Conservation (phyloP, 148 eudicot species). For the Linanthus parryae region DNA sequence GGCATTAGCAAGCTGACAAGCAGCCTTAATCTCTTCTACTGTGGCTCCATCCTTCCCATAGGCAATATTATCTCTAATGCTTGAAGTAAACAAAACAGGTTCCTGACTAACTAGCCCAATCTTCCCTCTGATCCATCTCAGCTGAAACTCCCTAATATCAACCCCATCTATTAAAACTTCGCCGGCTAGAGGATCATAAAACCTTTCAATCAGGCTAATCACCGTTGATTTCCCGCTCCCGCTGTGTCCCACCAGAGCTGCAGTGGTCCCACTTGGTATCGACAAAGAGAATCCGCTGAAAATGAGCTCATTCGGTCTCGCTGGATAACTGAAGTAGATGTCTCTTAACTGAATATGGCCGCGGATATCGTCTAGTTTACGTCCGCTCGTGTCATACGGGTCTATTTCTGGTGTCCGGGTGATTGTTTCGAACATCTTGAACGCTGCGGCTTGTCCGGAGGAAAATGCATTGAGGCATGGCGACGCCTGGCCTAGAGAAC, state of each 20-base stretch:
- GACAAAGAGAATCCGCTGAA: slow-evolving; percentile 23
- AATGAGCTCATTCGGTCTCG: slow-evolving; percentile 24
- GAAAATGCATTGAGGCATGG: slow-evolving; percentile 31
- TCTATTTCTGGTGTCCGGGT: slow-evolving; percentile 23
- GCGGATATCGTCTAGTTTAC: slow-evolving; percentile 16
- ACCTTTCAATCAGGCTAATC: slow-evolving; percentile 30
- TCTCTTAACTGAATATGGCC: slow-evolving; percentile 29
- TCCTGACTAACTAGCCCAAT: slow-evolving; percentile 37
- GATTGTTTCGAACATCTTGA: slow-evolving; percentile 31
- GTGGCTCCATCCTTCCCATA: slow-evolving; percentile 32
- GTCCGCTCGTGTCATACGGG: slow-evolving; percentile 15
- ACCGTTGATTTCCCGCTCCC: slow-evolving; percentile 43
- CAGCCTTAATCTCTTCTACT: slow-evolving; percentile 21
- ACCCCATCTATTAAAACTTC: slow-evolving; percentile 31
- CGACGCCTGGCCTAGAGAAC: slow-evolving; percentile 33
- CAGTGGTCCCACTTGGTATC: slow-evolving; percentile 28
- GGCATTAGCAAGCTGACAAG: slow-evolving; percentile 29
- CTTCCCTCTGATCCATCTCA: slow-evolving; percentile 26
- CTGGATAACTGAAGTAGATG: slow-evolving; percentile 29
- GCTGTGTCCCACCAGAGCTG: slow-evolving; percentile 37
- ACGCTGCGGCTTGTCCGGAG: slow-evolving; percentile 32
- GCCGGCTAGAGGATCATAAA: slow-evolving; percentile 34
- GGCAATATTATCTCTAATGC: slow-evolving; percentile 27
- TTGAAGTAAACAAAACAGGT: slow-evolving; percentile 26
- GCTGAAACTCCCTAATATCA: slow-evolving; percentile 22